Base-by-base conservation (phyloP, 2,329 filamentous ascomycete species). In the Aureobasidium vineae region DNA sequence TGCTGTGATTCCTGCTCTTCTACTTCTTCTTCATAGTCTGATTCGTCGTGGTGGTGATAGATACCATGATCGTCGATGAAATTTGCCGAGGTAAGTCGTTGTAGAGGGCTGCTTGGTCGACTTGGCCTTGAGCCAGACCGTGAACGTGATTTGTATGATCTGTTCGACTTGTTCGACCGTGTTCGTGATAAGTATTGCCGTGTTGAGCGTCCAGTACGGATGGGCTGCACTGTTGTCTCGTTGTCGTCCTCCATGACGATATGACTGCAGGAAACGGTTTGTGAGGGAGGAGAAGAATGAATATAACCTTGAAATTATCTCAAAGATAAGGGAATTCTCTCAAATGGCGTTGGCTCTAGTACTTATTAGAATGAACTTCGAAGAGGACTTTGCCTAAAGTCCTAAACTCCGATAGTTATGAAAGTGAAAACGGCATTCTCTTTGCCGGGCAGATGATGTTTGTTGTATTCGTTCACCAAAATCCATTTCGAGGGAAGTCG, bases 51-150 rank as follows among this genome's bases (percentile, higher is more conserved):
- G 49, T 70, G 67, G 45, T 67, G 57, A 28, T 67, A 78, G 7
- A 73, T 66, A 8, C 72, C 73, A 7, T 75, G 70, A 63, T 78
- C 75, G 60, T 79, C 76, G 1, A 76, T 69, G 65, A 77, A 73
- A 26, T 70, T 71, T 3, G 70, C 75, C 1, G 75, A 77, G 67
- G 74, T 71, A 2, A 75, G 68, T 23, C 73, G 70, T 47, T 72
- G 68, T 1, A 76, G 65, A 26, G 67, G 65, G 33, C 54, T 68
- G 45, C 56, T 63, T 10, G 68, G 63, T 56, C 67, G 49, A 49
- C 67, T 65, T 13, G 65, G 57, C 40, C 67, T 31, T 56, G 73
- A 72, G 70, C 68, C 52, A 68, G 71, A 71, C 53, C 68, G 59
- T 65, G 59, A 50, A 47, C 59, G 31, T 36, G 64, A 63, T 10